Percentiles rank a stretch among this genome's conserved stretches.
Conservation (phyloP, 1,284 basidiomycete genomes). For the Ustilago tritici region DNA sequence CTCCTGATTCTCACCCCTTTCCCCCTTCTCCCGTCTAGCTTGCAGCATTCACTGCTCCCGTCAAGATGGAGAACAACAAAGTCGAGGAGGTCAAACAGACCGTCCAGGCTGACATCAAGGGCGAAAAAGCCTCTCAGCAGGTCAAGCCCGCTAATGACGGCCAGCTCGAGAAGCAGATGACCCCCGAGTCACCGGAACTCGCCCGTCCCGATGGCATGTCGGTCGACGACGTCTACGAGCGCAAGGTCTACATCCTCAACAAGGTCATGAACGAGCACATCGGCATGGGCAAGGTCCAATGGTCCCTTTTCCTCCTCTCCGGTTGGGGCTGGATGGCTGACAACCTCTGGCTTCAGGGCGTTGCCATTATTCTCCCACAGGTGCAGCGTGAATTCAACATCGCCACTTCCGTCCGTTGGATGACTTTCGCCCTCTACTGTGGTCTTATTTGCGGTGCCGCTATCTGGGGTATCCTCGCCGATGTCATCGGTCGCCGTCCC, state of each 20-base stretch:
- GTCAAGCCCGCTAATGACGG: conserved; percentile 29
- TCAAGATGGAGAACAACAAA: conserved; percentile 34
- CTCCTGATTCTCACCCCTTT: neutral
- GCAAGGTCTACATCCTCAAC: conserved; percentile 68
- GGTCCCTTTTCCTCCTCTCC: conserved; percentile 59
- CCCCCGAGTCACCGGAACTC: conserved; percentile 15
- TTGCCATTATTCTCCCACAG: conserved; percentile 65
- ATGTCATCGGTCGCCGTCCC: conserved; percentile 66
- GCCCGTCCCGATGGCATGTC: conserved; percentile 41
- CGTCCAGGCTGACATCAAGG: conserved; percentile 28
- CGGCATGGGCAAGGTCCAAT: conserved; percentile 65
- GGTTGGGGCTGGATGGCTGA: conserved; percentile 65
- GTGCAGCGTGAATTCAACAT: conserved; percentile 63
- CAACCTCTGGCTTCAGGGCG: conserved; percentile 67
- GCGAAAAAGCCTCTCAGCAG: conserved; percentile 19
- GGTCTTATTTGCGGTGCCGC: conserved; percentile 67
- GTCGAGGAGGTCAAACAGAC: conserved; percentile 28
- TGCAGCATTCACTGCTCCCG: conserved; percentile 2
- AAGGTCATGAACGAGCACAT: conserved; percentile 68
- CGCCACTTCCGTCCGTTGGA: conserved; percentile 47
- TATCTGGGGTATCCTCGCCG: conserved; percentile 67
- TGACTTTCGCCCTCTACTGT: conserved; percentile 64
- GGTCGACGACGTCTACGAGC: conserved; percentile 61
- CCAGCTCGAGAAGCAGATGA: conserved; percentile 48
- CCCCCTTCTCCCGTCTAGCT: neutral